Evolutionary conservation across 441 rosid genomes (phyloP), one percentile per base, ranked within the genome.

Genomic region (Gossypium lobatum): DNA sequence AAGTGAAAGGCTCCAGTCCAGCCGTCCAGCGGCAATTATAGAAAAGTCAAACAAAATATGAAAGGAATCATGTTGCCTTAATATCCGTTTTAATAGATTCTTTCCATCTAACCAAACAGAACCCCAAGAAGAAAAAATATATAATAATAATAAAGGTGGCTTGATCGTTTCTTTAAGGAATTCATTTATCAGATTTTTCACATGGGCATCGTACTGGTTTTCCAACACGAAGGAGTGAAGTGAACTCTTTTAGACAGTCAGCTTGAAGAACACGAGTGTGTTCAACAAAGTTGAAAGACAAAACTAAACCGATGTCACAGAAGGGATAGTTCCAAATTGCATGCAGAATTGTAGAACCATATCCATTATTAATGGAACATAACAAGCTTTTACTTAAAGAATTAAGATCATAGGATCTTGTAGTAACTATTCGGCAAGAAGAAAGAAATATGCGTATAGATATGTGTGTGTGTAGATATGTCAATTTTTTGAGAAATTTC

Each of bases 61-160:
- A 25, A 48, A 66, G 58, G 71, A 65, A 66, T 66, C 71, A 23
- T 67, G n/a, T 25, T 28, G 34, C 34, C 34, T 65, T 65, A 21
- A 25, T 14, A 46, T 67, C 42, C 42, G 3, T 1, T n/a, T 31
- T 31, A 31, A 31, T 25, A 68, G 60, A 68, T 68, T 50, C 45
- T 50, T 67, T 50, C 25, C 6, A 9, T 52, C 4, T 17, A 66
- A 1, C 45, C 13, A 48, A 68, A 16, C 46, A 26, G 42, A 21
- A 20, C 4, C 45, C 55, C 70, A 8, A 66, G 34, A 9, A 16
- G 1, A 48, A 25, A 14, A 3, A 14, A 7, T 17, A 5, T 53
- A 54, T 54, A 28, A 62, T 31, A 5, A 31, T 5, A 31, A 34
- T 17, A 16, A 3, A 16, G 48, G 46, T 37, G 1, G 23, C 67